Evolutionary conservation across 257 asterid species (phyloP).

Genomic region (Henckelia pumila): DNA sequence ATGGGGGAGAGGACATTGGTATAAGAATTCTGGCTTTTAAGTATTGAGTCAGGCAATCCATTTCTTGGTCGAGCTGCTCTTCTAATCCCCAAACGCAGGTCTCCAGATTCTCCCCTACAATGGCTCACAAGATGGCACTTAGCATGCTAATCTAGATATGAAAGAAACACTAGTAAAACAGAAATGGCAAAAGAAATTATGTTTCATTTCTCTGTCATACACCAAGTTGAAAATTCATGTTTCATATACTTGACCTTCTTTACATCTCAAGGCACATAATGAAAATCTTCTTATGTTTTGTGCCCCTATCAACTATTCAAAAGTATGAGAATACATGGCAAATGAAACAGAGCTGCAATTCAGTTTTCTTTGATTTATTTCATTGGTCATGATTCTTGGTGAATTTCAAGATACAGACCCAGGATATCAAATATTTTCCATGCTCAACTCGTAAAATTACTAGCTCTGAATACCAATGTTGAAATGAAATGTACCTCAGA

Average conservation of each 20-base stretch:
- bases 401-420: not conserved
- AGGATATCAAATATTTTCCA: not conserved
- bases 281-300: not conserved
- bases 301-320: not conserved
- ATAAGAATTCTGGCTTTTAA: constrained; percentile 67
- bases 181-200: not conserved
- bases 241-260: not conserved
- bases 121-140: not conserved
- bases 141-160: not conserved
- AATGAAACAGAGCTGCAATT: not conserved
- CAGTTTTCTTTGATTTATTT: not conserved
- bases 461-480: constrained; percentile 8
- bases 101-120: constrained; percentile 85
- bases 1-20: constrained; percentile 68
- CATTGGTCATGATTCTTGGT: not conserved
- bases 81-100: constrained; percentile 80
- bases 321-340: not conserved
- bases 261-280: not conserved
- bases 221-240: not conserved
- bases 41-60: constrained; percentile 78
- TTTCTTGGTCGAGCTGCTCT: constrained; percentile 92
- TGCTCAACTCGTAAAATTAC: not conserved
- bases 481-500: constrained; percentile 51
- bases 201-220: not conserved
- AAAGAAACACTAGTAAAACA: not conserved